phyloP scores from a whole-genome alignment of 768 basidiomycete genomes.

The Lyophyllum shimeji region DNA sequence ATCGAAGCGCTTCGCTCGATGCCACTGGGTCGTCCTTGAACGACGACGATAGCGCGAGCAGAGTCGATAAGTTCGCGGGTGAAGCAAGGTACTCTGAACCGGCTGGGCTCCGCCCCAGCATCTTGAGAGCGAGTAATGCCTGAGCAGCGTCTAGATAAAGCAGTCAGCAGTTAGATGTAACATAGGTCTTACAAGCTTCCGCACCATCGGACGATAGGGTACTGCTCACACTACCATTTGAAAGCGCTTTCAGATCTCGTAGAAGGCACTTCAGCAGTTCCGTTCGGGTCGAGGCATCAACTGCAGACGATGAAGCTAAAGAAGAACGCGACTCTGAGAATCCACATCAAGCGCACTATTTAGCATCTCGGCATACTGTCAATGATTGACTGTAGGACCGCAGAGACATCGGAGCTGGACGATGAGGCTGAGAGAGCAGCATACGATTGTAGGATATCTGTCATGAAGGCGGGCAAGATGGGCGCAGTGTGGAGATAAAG shows the following conservation, averaged over 20 bases:
- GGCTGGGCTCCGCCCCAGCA: constrained; percentile 66
- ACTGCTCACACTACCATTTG: constrained; percentile 32
- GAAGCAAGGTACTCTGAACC: constrained; percentile 64
- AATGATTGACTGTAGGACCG: constrained; percentile 51
- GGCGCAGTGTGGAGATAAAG: background rate
- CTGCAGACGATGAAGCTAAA: constrained; percentile 42
- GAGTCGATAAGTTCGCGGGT: constrained; percentile 51
- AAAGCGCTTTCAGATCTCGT: constrained; percentile 53
- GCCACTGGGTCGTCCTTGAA: constrained; percentile 62
- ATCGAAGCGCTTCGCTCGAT: constrained; percentile 68
- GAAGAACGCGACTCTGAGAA: background rate
- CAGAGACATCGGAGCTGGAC: constrained; percentile 41
- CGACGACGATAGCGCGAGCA: constrained; percentile 50
- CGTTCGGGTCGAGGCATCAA: constrained; percentile 47
- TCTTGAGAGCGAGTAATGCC: constrained; percentile 73
- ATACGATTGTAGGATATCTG: constrained; percentile 46
- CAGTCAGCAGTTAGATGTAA: background rate
- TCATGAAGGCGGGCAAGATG: constrained; percentile 35
- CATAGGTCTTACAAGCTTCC: constrained; percentile 10
- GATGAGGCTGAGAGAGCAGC: constrained; percentile 47
- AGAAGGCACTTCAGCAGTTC: constrained; percentile 58
- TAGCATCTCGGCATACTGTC: constrained; percentile 35
- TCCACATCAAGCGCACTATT: background rate
- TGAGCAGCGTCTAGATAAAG: constrained; percentile 58
- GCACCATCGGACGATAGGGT: constrained; percentile 58